Conservation (phyloP, 75 land plant genomes). For the Selaginella tamariscina region DNA sequence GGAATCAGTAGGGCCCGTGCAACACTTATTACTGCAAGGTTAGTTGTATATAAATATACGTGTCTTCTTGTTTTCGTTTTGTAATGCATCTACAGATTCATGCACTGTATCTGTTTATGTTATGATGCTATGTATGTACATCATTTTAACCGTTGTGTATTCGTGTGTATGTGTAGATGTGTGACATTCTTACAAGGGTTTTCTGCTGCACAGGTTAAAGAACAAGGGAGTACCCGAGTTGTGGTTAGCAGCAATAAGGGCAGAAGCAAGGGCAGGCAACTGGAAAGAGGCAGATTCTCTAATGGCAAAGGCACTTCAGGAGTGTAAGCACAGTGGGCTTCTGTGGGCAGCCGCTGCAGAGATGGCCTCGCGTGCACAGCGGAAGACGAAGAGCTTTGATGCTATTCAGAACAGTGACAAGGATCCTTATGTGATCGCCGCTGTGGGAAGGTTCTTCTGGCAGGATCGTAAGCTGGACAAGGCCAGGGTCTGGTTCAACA, state of each 20-base stretch:
- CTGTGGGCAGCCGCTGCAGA: slow-evolving; percentile 86
- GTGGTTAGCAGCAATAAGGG: slow-evolving; percentile 84
- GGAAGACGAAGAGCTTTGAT: slow-evolving; percentile 71
- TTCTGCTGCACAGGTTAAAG: too few species aligned
- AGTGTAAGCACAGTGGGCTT: slow-evolving; percentile 86
- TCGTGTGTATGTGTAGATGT: too few species aligned
- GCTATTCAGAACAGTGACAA: slow-evolving; percentile 71
- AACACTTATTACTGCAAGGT: slow-evolving; percentile 63
- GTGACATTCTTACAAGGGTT: too few species aligned
- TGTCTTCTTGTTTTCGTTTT: too few species aligned
- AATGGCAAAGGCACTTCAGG: slow-evolving; percentile 95
- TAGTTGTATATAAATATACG: too few species aligned
- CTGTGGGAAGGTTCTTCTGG: slow-evolving; percentile 91
- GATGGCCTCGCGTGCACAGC: slow-evolving; percentile 84
- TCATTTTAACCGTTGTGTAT: too few species aligned
- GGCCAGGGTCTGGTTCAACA: slow-evolving; percentile 74
- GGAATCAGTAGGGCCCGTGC: slow-evolving; percentile 86
- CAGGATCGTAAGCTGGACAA: slow-evolving; percentile 85
- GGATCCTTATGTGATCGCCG: slow-evolving; percentile 89
- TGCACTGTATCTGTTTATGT: too few species aligned
- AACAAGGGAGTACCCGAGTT: slow-evolving; percentile 75
- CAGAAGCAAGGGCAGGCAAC: slow-evolving; percentile 72
- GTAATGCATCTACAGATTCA: too few species aligned
- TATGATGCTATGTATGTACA: too few species aligned
- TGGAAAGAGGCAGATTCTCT: slow-evolving; percentile 75